Evolutionary conservation across 257 asterid genomes (phyloP).

Genomic region (Solanum bukasovii): DNA sequence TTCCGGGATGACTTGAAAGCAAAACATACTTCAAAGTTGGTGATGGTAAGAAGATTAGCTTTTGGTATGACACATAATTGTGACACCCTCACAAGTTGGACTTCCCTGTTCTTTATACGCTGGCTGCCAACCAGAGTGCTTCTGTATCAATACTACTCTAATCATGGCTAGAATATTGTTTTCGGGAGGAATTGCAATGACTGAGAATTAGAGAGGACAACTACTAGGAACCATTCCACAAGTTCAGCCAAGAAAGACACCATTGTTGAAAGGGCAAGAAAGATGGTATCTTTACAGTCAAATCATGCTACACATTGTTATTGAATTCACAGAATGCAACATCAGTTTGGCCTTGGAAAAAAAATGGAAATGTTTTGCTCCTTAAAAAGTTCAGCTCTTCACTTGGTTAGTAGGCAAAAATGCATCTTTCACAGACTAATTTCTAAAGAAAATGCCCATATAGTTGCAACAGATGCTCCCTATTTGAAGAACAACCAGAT

Average conservation of each 20-base stretch:
- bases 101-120: not conserved
- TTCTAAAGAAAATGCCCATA: not conserved
- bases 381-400: not conserved
- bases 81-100: not conserved
- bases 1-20: not conserved
- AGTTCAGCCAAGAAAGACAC: not conserved
- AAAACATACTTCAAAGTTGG: not conserved
- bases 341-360: not conserved
- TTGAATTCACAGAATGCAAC: not conserved
- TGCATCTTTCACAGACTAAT: not conserved
- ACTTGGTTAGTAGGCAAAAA: not conserved
- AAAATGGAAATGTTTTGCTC: not conserved
- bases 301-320: not conserved
- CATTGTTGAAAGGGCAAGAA: not conserved
- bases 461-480: not conserved
- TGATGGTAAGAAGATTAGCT: not conserved
- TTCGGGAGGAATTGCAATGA: not conserved
- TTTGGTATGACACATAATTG: not conserved
- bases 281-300: not conserved
- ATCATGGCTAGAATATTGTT: not conserved
- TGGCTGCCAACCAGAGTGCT: not conserved
- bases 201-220: not conserved
- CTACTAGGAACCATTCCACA: not conserved
- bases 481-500: not conserved
- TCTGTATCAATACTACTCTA: not conserved